phyloP scores from a whole-genome alignment of 164 flowering plant genomes.

The Vitis labrusca region DNA sequence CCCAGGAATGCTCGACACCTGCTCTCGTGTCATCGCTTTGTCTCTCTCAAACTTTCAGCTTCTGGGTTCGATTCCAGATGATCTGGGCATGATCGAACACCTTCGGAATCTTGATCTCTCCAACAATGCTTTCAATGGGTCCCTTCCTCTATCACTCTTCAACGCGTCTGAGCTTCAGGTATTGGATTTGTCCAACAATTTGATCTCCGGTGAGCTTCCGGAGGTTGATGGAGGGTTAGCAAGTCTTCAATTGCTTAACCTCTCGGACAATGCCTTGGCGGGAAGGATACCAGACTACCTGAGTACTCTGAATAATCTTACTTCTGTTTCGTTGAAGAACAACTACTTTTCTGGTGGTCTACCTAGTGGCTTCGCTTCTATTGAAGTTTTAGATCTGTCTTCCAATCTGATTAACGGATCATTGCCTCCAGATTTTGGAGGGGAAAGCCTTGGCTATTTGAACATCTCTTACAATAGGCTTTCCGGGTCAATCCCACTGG shows the following conservation, averaged over 20 bases:
- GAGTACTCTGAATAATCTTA: slow-evolving; percentile 40
- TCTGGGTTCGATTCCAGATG: slow-evolving; percentile 60
- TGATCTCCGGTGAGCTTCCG: slow-evolving; percentile 67
- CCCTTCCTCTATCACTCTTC: slow-evolving; percentile 60
- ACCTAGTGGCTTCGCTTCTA: slow-evolving; percentile 42
- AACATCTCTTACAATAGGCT: slow-evolving; percentile 44
- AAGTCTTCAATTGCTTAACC: slow-evolving; percentile 61
- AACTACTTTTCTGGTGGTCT: slow-evolving; percentile 60
- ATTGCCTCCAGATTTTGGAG: slow-evolving; percentile 43
- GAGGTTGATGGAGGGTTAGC: slow-evolving; percentile 30
- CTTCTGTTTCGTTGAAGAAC: slow-evolving; percentile 50
- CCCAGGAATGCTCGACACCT: slow-evolving; percentile 7
- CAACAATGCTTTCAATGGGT: slow-evolving; percentile 77
- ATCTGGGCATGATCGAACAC: slow-evolving; percentile 53
- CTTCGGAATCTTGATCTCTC: slow-evolving; percentile 74
- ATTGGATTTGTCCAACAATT: slow-evolving; percentile 66
- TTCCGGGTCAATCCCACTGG: slow-evolving; percentile 38
- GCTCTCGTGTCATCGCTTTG: slow-evolving; percentile 45
- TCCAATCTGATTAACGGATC: slow-evolving; percentile 58
- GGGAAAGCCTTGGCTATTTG: slow-evolving; percentile 24
- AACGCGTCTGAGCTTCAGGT: slow-evolving; percentile 50
- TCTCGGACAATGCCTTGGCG: slow-evolving; percentile 74
- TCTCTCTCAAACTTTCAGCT: slow-evolving; percentile 64
- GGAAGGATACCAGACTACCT: slow-evolving; percentile 61
- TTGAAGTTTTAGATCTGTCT: slow-evolving; percentile 58